Conservation (phyloP, 139 green algal genomes). For the Gonium pectorale region DNA sequence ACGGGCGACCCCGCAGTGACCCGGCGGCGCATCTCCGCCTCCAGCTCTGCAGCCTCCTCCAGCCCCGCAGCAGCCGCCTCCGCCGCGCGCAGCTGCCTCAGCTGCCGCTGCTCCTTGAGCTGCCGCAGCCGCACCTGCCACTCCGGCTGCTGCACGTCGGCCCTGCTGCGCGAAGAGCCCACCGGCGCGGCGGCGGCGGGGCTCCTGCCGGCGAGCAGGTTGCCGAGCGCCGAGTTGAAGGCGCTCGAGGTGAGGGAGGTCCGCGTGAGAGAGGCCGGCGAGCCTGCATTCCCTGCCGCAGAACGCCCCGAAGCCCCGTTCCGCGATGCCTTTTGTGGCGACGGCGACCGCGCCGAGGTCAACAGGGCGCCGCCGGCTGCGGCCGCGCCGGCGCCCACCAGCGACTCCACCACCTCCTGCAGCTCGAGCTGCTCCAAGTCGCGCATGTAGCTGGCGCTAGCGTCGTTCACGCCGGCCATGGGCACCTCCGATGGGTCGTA, state of each 20-base stretch:
- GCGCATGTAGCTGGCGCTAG: conserved; percentile 33
- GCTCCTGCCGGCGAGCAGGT: neutral
- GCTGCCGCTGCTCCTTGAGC: too few relatives aligned
- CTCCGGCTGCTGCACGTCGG: too few relatives aligned
- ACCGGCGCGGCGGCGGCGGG: neutral
- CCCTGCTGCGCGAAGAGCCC: too few relatives aligned
- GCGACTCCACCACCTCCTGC: neutral
- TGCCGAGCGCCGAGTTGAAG: neutral
- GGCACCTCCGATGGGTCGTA: conserved; percentile 31
- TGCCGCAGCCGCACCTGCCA: too few relatives aligned
- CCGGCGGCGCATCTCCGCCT: neutral
- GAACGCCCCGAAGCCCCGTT: too few relatives aligned
- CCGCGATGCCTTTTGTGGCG: too few relatives aligned
- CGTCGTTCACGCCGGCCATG: neutral
- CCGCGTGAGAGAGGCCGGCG: too few relatives aligned
- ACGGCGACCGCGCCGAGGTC: too few relatives aligned
- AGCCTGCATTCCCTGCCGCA: too few relatives aligned
- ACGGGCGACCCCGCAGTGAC: neutral
- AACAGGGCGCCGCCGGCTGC: neutral
- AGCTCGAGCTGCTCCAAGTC: conserved; percentile 34
- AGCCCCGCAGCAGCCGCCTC: too few relatives aligned
- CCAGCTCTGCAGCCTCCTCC: neutral
- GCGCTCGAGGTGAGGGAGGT: neutral
- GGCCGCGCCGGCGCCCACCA: too few relatives aligned
- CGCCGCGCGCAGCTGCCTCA: neutral